Conservation (phyloP, 192 early-diverging fungal species). For the Geranomyces variabilis region DNA sequence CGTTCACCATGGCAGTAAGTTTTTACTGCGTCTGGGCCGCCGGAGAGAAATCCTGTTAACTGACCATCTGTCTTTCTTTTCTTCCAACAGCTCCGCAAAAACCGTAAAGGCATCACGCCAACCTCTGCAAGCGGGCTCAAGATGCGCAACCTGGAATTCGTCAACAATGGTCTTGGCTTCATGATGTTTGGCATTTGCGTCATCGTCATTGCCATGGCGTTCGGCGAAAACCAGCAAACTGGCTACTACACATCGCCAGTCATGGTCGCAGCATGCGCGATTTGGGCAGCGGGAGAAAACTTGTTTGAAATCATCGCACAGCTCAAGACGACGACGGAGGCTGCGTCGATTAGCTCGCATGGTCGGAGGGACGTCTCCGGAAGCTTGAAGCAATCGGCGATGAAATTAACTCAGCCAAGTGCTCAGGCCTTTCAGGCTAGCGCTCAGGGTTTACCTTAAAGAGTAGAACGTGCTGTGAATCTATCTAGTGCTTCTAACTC, state of each 20-base stretch:
- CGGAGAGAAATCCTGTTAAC: too few species aligned
- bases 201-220: background rate
- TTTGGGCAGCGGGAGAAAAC: conserved; percentile 4
- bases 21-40: too few species aligned
- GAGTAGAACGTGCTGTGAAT: too few species aligned
- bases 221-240: background rate
- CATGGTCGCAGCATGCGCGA: background rate
- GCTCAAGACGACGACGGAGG: background rate
- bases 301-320: background rate
- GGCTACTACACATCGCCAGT: background rate
- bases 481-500: too few species aligned
- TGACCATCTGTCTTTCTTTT: background rate
- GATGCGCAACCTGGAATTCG: conserved; percentile 1
- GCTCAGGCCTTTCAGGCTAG: too few species aligned
- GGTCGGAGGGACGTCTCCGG: too few species aligned
- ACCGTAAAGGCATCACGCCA: background rate
- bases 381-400: too few species aligned
- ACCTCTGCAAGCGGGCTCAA: background rate
- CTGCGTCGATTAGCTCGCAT: too few species aligned
- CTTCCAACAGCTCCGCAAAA: background rate
- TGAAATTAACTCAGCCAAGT: too few species aligned
- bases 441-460: too few species aligned
- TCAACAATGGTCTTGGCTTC: background rate
- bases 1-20: background rate
- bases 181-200: background rate